These are phyloP conservation scores for Isabelozyma gotoi DNA, from an alignment of 805 yeast genomes.

Conservation along the genomic window DNA sequence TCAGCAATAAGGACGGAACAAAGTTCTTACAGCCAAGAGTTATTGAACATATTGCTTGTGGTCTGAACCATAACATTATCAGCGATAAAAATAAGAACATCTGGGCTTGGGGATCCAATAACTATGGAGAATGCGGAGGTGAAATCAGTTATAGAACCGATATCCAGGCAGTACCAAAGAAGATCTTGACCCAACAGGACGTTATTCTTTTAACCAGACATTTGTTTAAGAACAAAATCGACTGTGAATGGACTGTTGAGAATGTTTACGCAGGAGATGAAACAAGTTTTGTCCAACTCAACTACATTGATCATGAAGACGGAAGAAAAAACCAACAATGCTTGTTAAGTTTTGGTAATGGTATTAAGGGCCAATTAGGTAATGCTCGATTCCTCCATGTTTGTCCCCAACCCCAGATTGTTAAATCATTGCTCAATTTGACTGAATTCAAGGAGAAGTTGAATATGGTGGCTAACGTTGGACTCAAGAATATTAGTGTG, in stretches of 20 bases:
- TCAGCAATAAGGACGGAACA: conserved; percentile 13
- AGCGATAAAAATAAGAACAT: conserved; percentile 64
- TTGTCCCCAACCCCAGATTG: conserved; percentile 61
- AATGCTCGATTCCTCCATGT: conserved; percentile 73
- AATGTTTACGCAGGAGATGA: conserved; percentile 71
- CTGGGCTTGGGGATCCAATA: conserved; percentile 87
- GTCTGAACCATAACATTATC: conserved; percentile 70
- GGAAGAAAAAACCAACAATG: conserved; percentile 18
- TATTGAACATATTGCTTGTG: conserved; percentile 66
- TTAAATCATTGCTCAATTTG: conserved; percentile 48
- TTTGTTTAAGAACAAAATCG: conserved; percentile 29
- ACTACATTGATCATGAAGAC: conserved; percentile 16
- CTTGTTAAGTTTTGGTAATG: conserved; percentile 75
- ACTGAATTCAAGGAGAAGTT: conserved; percentile 54
- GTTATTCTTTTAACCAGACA: conserved; percentile 13
- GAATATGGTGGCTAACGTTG: conserved; percentile 42
- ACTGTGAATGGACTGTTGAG: conserved; percentile 42
- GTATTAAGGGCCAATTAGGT: conserved; percentile 85
- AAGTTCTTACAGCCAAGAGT: conserved; percentile 36
- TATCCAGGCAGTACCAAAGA: conserved; percentile 67
- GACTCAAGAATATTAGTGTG: conserved; percentile 51
- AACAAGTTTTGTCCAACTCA: conserved; percentile 39
- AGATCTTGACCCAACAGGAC: conserved; percentile 18
- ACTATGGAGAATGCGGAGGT: conserved; percentile 80
- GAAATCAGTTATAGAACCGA: conserved; percentile 67